A percentile compares a stretch with the other conserved stretches of the same genome.
These are phyloP conservation scores for Phragmites australis DNA, from an alignment of 176 grass and related monocot genomes.

Conservation along the genomic window DNA sequence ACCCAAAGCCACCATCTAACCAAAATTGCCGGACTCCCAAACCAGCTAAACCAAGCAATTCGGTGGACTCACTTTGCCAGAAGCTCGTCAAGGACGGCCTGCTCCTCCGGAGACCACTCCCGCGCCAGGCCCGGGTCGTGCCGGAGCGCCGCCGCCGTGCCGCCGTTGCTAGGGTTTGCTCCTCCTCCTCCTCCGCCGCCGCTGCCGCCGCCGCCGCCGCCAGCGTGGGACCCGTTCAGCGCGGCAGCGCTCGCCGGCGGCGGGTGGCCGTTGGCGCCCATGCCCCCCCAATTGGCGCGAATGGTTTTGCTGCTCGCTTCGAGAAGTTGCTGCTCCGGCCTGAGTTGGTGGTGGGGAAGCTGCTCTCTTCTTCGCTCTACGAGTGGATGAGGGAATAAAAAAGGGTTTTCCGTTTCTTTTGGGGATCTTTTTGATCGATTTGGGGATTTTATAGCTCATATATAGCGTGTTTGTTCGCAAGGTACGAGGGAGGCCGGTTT, in stretches of 20 bases:
- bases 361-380: conserved; percentile 29
- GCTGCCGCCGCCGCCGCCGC: conserved; percentile 37
- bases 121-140: conserved; percentile 82
- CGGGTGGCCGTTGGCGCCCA: conserved; percentile 77
- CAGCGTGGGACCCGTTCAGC: conserved; percentile 50
- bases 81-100: conserved; percentile 66
- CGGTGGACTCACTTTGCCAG: conserved; percentile 63
- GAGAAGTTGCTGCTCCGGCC: conserved; percentile 30
- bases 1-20: not conserved
- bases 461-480: not conserved
- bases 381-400: conserved; percentile 47
- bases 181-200: conserved; percentile 36
- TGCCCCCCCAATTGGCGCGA: conserved; percentile 40
- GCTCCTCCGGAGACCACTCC: conserved; percentile 83
- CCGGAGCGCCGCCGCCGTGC: conserved; percentile 49
- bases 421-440: conserved; percentile 28
- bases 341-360: conserved; percentile 14
- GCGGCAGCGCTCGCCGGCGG: conserved; percentile 45
- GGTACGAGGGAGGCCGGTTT: conserved; percentile 9
- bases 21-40: conserved; percentile 23
- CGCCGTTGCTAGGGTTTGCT: conserved; percentile 72
- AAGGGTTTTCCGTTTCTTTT: conserved; percentile 22
- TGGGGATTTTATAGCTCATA: conserved; percentile 17
- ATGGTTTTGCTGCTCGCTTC: conserved; percentile 15
- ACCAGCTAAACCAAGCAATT: not conserved